These are phyloP conservation scores for Pochonia chlamydosporia DNA, from an alignment of 2,329 filamentous ascomycete genomes.

Conservation along the genomic window DNA sequence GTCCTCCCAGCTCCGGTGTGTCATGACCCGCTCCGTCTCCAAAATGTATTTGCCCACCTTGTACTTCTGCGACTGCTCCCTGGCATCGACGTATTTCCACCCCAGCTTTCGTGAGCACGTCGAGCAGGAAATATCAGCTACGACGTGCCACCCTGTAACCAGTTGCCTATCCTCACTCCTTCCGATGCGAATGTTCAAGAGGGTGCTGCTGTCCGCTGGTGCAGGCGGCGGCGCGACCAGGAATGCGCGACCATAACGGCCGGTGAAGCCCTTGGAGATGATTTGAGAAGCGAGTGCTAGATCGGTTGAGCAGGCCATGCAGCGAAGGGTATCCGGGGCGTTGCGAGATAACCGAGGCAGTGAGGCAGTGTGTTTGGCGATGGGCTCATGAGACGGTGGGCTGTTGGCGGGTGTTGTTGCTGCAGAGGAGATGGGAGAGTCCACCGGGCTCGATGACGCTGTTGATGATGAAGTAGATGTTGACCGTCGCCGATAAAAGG, in stretches of 20 bases:
- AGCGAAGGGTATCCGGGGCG: conserved; percentile 52
- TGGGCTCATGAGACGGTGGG: conserved; percentile 14
- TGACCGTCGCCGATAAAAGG: conserved; percentile 38
- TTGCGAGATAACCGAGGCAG: conserved; percentile 31
- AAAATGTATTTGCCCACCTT: conserved; percentile 65
- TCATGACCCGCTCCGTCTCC: conserved; percentile 53
- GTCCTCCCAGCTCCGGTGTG: conserved; percentile 46
- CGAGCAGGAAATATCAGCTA: conserved; percentile 56
- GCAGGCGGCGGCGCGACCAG: conserved; percentile 43
- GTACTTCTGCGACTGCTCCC: conserved; percentile 54
- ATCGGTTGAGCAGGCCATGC: conserved; percentile 52
- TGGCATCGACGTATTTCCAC: conserved; percentile 64
- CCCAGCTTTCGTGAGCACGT: conserved; percentile 53
- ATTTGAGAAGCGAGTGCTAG: conserved; percentile 57
- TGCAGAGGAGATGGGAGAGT: conserved; percentile 20
- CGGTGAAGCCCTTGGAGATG: conserved; percentile 60
- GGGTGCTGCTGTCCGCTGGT: conserved; percentile 18
- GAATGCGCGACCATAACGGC: conserved; percentile 58
- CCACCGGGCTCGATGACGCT: conserved; percentile 18
- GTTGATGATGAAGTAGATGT: conserved; percentile 25
- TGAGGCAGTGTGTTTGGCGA: conserved; percentile 10
- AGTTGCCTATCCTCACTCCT: conserved; percentile 50
- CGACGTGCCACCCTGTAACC: conserved; percentile 57
- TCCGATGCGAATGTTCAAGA: conserved; percentile 53
- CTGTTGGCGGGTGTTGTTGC: conserved; percentile 22